Base-by-base conservation (phyloP, 371 early-diverging fungal species). In the Fennellomyces sp. region DNA sequence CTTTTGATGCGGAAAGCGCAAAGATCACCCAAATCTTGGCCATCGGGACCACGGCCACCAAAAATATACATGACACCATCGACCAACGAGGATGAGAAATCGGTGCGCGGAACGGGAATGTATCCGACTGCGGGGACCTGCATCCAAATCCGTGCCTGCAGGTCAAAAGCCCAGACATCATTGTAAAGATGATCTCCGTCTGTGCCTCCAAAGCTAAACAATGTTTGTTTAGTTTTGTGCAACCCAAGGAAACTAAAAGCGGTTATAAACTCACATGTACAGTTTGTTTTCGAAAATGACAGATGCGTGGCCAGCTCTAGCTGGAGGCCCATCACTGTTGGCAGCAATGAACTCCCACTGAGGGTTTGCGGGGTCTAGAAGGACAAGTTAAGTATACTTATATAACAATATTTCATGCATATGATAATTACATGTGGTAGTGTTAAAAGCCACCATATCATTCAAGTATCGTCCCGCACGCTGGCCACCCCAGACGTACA, bases 401-500 rank as follows among this genome's bases (percentile, higher is more conserved):
- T 42, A 15, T 28, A 6, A 17, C 15, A 33, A 5, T 28, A 42
- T 45, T 35, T 15, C 15, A 11, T 21, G 17, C 51, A 36, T 15
- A 49, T 25, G 21, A 17, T 10, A 66, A 75, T 73, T 80, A 86
- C 86, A 66, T 52, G 83, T 70, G 41, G 76, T 85, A 47, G 86
- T 75, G 49, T 92, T 88, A 53, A 91, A 90, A 25, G 85, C 75
- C 11, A 83, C 69, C 26, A 92, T 70, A 62, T 92, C 92, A 60
- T 87, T 83, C 52, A 90, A 70, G 52, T 85, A 90, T 49, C 81
- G 75, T 19, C 88, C 85, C 26, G 85, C 82, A n/a, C 75, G 69
- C 21, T 86, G 86, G 2, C 92, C 92, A 56, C 92, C 91, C 72
- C 85, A 87, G 50, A 92, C 73, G 59, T 85, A 90, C 74, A 92